Conservation (phyloP, 2,329 filamentous ascomycete species). For the Phialophora tarda region DNA sequence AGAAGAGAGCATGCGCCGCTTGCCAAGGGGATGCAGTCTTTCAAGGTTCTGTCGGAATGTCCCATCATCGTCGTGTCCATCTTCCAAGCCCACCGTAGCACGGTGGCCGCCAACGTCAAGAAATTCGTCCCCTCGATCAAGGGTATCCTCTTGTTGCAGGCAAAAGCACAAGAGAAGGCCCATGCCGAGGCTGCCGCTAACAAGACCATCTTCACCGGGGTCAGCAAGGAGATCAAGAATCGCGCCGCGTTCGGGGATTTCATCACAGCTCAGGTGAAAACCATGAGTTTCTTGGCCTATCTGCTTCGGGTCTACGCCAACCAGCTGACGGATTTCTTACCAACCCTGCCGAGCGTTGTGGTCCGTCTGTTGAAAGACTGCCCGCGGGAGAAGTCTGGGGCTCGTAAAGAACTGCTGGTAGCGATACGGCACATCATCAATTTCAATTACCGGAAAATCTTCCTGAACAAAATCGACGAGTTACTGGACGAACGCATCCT, state of each 20-base stretch:
- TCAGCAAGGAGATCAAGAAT: slow-evolving; percentile 92
- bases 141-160: slow-evolving; percentile 83
- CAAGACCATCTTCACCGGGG: slow-evolving; percentile 85
- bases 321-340: slow-evolving; percentile 85
- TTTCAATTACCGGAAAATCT: slow-evolving; percentile 96
- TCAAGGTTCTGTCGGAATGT: slow-evolving; percentile 97
- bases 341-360: slow-evolving; percentile 82
- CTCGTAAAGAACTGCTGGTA: slow-evolving; percentile 91
- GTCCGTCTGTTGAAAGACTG: slow-evolving; percentile 92
- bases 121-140: slow-evolving; percentile 94
- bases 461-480: slow-evolving; percentile 91
- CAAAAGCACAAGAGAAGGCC: slow-evolving; percentile 89
- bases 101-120: slow-evolving; percentile 83
- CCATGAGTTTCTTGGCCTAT: slow-evolving; percentile 98
- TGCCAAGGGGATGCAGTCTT: slow-evolving; percentile 94
- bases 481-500: slow-evolving; percentile 91
- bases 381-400: slow-evolving; percentile 88
- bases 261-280: slow-evolving; percentile 97
- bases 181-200: slow-evolving; percentile 81
- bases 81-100: slow-evolving; percentile 86
- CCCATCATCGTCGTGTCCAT: slow-evolving; percentile 98
- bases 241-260: slow-evolving; percentile 94
- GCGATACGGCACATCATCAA: slow-evolving; percentile 99
- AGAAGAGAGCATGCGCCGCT: slow-evolving; percentile 81
- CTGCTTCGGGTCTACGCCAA: slow-evolving; percentile 85